Conservation (phyloP, 768 basidiomycete species). For the Lactarius quietus region DNA sequence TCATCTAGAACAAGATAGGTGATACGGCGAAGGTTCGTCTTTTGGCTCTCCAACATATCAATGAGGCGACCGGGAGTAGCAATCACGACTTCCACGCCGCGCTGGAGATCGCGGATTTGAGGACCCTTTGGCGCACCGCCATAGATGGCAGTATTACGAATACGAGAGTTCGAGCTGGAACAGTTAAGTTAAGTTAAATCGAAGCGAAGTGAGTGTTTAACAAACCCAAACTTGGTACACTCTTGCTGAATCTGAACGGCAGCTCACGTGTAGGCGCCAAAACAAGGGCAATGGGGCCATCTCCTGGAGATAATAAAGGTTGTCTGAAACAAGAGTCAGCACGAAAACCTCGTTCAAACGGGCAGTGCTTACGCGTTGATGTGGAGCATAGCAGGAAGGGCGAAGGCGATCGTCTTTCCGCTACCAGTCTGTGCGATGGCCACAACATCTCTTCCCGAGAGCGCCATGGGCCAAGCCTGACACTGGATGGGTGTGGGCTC, state of each 20-base stretch:
- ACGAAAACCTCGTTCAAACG: background rate
- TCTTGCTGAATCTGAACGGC: slow-evolving; percentile 99
- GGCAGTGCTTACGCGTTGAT: slow-evolving; percentile 84
- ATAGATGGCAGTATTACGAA: slow-evolving; percentile 98
- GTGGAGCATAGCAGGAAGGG: slow-evolving; percentile 98
- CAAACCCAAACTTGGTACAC: slow-evolving; percentile 95
- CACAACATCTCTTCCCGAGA: slow-evolving; percentile 89
- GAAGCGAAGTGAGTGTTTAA: slow-evolving; percentile 18
- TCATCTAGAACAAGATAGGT: slow-evolving; percentile 99
- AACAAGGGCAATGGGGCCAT: slow-evolving; percentile 96
- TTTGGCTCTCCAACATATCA: slow-evolving; percentile 96
- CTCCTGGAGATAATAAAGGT: slow-evolving; percentile 87
- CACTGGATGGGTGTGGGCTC: slow-evolving; percentile 95
- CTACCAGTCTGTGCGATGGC: slow-evolving; percentile 98
- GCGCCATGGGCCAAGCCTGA: slow-evolving; percentile 99
- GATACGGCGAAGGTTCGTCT: slow-evolving; percentile 93
- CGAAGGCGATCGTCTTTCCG: slow-evolving; percentile 98
- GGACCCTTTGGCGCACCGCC: slow-evolving; percentile 98
- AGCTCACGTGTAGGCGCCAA: slow-evolving; percentile 95
- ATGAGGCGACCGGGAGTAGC: slow-evolving; percentile 99
- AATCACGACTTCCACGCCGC: slow-evolving; percentile 96
- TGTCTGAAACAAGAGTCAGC: slow-evolving; percentile 50
- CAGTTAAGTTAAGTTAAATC: slow-evolving; percentile 7
- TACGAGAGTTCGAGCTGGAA: slow-evolving; percentile 79
- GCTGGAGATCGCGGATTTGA: slow-evolving; percentile 95